These are phyloP conservation scores for Lolium multiflorum DNA, from an alignment of 176 grass and related monocot species.

Conservation along the genomic window DNA sequence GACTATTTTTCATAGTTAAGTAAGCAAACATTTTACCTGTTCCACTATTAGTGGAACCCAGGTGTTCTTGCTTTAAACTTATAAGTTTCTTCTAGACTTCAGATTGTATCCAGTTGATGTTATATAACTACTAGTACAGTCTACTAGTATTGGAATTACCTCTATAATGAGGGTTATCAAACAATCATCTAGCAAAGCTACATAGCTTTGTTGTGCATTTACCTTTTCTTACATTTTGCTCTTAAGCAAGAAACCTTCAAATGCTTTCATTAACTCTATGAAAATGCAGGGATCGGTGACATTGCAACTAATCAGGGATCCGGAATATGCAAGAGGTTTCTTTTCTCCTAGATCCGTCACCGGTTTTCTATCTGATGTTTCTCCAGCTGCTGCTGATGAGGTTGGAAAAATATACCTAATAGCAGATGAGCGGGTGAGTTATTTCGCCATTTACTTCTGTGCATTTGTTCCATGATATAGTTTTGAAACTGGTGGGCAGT, in stretches of 20 bases:
- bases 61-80: constrained; percentile 1
- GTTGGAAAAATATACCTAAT: constrained; percentile 89
- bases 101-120: constrained; percentile 21
- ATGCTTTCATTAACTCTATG: constrained; percentile 37
- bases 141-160: neutral
- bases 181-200: neutral
- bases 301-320: constrained; percentile 80
- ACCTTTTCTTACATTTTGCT: constrained; percentile 33
- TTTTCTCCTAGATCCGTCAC: constrained; percentile 95
- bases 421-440: constrained; percentile 84
- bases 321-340: constrained; percentile 75
- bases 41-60: neutral
- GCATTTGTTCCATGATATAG: constrained; percentile 13
- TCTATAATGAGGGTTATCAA: constrained; percentile 27
- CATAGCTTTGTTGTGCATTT: constrained; percentile 36
- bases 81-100: constrained; percentile 25
- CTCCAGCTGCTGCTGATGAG: constrained; percentile 92
- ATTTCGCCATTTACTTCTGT: constrained; percentile 30
- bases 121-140: constrained; percentile 1
- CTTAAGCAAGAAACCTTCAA: constrained; percentile 17
- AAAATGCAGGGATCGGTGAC: constrained; percentile 81
- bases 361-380: constrained; percentile 95
- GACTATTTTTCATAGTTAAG: neutral
- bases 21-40: neutral
- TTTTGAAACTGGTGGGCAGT: constrained; percentile 13